Evolutionary conservation across 179 eudicot species (phyloP).

Genomic region (Dionaea muscipula): DNA sequence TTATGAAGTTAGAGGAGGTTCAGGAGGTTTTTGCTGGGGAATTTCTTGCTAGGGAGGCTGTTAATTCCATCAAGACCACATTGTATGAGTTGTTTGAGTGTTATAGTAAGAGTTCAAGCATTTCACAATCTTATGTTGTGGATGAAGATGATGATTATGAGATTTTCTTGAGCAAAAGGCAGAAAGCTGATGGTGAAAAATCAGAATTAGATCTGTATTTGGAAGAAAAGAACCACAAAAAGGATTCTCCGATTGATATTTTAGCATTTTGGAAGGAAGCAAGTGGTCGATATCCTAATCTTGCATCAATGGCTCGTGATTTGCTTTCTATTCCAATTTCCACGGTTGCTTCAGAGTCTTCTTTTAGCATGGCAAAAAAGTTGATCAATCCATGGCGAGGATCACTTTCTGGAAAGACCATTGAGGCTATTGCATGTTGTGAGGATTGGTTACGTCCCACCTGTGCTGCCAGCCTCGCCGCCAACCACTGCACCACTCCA

Average conservation of each 20-base stretch:
- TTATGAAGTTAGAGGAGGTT: no score
- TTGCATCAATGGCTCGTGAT: neutral
- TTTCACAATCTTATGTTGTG: no score
- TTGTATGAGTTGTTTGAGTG: neutral
- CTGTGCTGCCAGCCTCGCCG: no score
- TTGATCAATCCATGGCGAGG: no score
- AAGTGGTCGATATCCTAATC: neutral
- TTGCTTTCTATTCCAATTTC: neutral
- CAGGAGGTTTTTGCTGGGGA: no score
- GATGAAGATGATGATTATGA: neutral
- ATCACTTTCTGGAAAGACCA: no score
- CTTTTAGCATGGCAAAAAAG: no score
- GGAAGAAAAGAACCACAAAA: neutral
- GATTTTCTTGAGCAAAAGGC: neutral
- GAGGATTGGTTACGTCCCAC: no score
- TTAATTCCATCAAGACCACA: neutral
- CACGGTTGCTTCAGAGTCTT: neutral
- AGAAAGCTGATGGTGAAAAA: neutral
- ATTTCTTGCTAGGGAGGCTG: neutral
- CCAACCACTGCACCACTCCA: no score
- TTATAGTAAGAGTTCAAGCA: no score
- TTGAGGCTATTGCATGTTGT: no score
- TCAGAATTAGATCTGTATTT: slow-evolving; percentile 8
- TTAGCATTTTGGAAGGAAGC: neutral
- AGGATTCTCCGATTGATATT: neutral